phyloP scores from a whole-genome alignment of 495 filamentous ascomycete genomes.

The Cryomyces minteri region DNA sequence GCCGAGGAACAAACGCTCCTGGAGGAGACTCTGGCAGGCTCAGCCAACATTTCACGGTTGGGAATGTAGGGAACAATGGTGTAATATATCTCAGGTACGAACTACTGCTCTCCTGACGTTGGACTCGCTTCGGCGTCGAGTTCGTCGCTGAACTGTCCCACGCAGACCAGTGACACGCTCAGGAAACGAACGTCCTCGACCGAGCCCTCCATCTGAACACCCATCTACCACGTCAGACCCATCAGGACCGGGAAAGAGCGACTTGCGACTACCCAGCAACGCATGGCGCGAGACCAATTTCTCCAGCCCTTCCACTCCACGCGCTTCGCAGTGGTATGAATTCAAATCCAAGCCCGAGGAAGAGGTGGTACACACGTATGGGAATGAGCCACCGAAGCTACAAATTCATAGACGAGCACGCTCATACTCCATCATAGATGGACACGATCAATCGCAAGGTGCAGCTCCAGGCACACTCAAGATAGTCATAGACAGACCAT shows the following conservation, averaged over 20 bases:
- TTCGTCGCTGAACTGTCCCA: background rate
- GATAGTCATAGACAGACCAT: conserved; percentile 67
- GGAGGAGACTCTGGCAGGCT: background rate
- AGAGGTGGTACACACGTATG: too few species aligned
- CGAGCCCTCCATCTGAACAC: conserved; percentile 5
- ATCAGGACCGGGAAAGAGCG: background rate
- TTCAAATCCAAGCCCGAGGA: too few species aligned
- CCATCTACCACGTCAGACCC: background rate
- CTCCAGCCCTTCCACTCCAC: conserved; percentile 5
- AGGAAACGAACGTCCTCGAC: conserved; percentile 36
- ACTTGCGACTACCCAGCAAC: conserved; percentile 25
- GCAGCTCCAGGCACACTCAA: conserved; percentile 52
- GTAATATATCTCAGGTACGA: conserved; percentile 81
- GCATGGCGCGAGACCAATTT: conserved; percentile 31
- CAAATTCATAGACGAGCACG: conserved; percentile 32
- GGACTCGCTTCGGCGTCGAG: background rate
- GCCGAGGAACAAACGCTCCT: too few species aligned
- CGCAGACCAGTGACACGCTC: conserved; percentile 40
- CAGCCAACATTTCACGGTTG: conserved; percentile 66
- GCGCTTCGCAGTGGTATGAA: too few species aligned
- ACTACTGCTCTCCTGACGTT: background rate
- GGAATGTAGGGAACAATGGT: conserved; percentile 85
- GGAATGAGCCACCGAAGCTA: conserved; percentile 10
- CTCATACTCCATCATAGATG: conserved; percentile 37
- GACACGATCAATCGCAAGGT: conserved; percentile 25